Evolutionary conservation across 2,329 filamentous ascomycete genomes (phyloP), one percentile per base, ranked within the genome.

Genomic region (Arachnomyces sp.): DNA sequence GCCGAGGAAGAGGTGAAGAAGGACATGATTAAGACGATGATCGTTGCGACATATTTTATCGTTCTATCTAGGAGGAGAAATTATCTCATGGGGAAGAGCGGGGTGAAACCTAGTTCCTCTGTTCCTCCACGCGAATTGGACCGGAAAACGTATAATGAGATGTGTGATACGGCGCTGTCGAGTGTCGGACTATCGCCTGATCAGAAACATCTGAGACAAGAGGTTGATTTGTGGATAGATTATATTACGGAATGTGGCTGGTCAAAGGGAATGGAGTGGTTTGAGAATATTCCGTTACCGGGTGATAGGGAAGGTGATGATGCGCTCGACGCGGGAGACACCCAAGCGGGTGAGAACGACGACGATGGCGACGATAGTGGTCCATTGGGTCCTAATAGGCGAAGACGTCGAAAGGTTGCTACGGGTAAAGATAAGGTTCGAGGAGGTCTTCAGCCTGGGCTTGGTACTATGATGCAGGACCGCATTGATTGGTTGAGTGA

Each of bases 221-320:
- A 81, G 28, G 71, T 87, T 29, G 77, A 84, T 44, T 63, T 65
- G 2, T 82, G 81, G 46, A 71, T 84, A 43, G 60, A 72, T 14
- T 63, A 74, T 42, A 71, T 84, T 31, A 72, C 63, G 47, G 55
- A 59, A 14, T 58, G 64, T 15, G 58, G 58, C 2, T 74, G 70
- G 66, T 62, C 73, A 13, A 69, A 75, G 71, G 81, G 58, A 3
- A 58, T 73, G 38, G 79, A 84, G 51, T 86, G 82, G 82, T 84
- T 84, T 44, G 63, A 70, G 18, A 77, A 83, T 47, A 70, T 71
- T 32, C 63, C 65, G 6, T 52, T 51, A 46, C 39, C 43, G 46
- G 8, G 43, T 40, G 5, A 39, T 17, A 12, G 45, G 39, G 34
- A 43, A 16, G 42, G 16, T 3, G 40, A 34, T 11, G 28, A 36